Base-by-base conservation (phyloP, 768 basidiomycete species). In the Amanita phalloides region DNA sequence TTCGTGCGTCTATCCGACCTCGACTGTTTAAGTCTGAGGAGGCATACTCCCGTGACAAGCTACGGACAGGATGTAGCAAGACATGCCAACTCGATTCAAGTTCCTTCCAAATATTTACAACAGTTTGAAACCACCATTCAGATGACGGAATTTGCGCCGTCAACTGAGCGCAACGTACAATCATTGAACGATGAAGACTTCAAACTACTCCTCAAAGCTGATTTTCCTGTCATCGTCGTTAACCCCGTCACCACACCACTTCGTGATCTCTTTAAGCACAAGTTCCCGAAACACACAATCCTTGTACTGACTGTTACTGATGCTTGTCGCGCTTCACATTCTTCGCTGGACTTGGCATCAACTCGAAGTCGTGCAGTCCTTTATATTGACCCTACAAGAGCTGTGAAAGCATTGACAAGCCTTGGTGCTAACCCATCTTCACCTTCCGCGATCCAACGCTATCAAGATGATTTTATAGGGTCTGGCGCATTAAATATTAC, bases 211-310 rank as follows among this genome's bases (percentile, higher is more conserved):
- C 63, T 70, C 53, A 64, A 66, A 55, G 79, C 81, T 6, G 84
- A 88, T 58, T 67, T 86, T 35, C 73, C 82, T n/a, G 63, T 90
- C 55, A 56, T 88, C 14, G 68, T 86, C 13, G 75, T 69, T 60
- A 84, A 86, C 54, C 82, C 85, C 5, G 53, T 81, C 36, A 73
- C 75, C 20, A 76, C 72, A 1, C 68, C 76, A 6, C 62, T 82
- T 20, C 57, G 55, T 28, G 51, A 63, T 1, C 60, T 57, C 14
- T 44, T 68, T 4, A 69, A 76, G 42, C 57, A 46, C 49, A 43
- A 44, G 13, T 42, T 52, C 6, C 51, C 51, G 11, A 38, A n/a
- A 30, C 43, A 52, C 28, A 37, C 33, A 14, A 45, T 52, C 7
- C 11, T 52, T 20, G 43, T 25, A n/a, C 53, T 51, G 53, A 54